Percentiles rank a stretch among this genome's conserved stretches.
These are phyloP conservation scores for Boletellus ananiceps DNA, from an alignment of 768 basidiomycete genomes.

Conservation along the genomic window DNA sequence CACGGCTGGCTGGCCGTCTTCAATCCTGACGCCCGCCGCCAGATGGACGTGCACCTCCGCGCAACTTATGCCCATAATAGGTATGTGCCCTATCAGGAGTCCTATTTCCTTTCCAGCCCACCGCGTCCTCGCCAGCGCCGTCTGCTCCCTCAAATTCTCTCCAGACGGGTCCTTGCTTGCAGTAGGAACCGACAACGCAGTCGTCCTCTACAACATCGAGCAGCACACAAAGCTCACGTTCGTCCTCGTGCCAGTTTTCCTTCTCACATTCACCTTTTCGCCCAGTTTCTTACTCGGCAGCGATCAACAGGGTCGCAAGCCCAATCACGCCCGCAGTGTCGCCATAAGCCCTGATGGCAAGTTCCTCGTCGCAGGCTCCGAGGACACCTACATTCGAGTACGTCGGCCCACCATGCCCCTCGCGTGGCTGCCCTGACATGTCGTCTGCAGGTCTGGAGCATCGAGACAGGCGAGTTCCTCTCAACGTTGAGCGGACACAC, in stretches of 20 bases:
- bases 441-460: conserved; percentile 24
- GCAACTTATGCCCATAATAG: conserved; percentile 81
- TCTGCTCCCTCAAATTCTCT: conserved; percentile 33
- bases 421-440: neutral
- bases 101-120: conserved; percentile 9
- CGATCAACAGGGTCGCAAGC: conserved; percentile 15
- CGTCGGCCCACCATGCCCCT: conserved; percentile 2
- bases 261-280: neutral
- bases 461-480: conserved; percentile 24
- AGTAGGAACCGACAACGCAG: conserved; percentile 30
- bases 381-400: conserved; percentile 33
- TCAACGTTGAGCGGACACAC: conserved; percentile 30
- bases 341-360: conserved; percentile 29
- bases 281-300: conserved; percentile 26
- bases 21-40: conserved; percentile 44
- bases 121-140: conserved; percentile 18
- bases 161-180: conserved; percentile 29
- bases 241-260: neutral
- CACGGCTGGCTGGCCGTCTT: conserved; percentile 52
- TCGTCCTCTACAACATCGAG: conserved; percentile 27
- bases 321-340: conserved; percentile 33
- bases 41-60: conserved; percentile 51
- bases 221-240: conserved; percentile 28
- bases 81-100: conserved; percentile 39
- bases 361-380: conserved; percentile 31